Base-by-base conservation (phyloP, 163 green algal species). In the Coccomyxa subellipsoidea region DNA sequence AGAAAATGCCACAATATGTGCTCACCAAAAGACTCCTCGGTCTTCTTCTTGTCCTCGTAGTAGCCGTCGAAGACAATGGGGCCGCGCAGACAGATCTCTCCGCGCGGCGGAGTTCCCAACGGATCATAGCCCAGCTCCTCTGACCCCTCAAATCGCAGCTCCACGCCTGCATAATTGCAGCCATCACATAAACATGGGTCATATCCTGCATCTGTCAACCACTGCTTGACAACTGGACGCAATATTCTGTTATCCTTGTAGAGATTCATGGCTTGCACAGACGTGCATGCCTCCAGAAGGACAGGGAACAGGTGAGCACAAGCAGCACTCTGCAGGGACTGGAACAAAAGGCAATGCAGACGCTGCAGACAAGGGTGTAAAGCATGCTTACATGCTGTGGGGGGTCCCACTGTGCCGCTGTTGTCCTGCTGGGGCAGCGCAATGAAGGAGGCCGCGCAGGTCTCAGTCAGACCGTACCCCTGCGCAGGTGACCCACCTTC, bases 391-490 rank as follows among this genome's bases (percentile, higher is more conserved):
- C 70, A 27, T 81, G 76, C 32, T 79, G 85, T 18, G 84, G 90
- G 89, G 3, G 92, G 84, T 7, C 94, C 94, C 35, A 96, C 94
- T 10, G 93, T 95, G 78, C 88, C 90, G 15, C 85, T 83, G 38
- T 92, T 85, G 38, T 77, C 79, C 77, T 72, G 37, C 34, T 54
- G 54, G 76, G 93, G 90, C 12, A 92, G 69, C n/a, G 93, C 91
- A 38, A 99, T 91, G 90, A 96, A 98, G 72, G 90, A 94, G 31
- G 92, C 92, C 10, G 95, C 96, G 79, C 90, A 96, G 0, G 94
- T 98, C 90, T 99, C 96, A 0, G 96, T 99, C 54, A 99, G 87
- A 70, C 96, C 96, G 81, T 99, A 99, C 53, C 96, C 96, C 93
- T 99, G 94, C 69, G 93, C 66, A 73, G 29, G 27, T 18, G 66